phyloP scores from a whole-genome alignment of 352 stramenopile species.

The Globisporangium nagaii region DNA sequence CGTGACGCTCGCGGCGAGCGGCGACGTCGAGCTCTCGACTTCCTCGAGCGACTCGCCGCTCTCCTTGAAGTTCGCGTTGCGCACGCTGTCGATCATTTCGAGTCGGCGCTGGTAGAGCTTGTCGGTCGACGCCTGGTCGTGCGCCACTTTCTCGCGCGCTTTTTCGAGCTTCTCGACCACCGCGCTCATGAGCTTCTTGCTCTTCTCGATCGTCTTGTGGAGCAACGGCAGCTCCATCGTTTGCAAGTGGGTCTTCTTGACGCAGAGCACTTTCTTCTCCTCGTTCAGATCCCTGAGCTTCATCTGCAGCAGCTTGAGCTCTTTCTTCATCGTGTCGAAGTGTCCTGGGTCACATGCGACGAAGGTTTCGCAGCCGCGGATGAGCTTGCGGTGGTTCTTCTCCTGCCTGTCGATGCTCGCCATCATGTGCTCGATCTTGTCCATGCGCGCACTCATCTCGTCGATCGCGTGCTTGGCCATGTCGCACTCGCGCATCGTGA shows the following conservation, averaged over 20 bases:
- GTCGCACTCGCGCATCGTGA: constrained; percentile 69
- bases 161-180: constrained; percentile 67
- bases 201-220: constrained; percentile 43
- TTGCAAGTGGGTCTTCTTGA: constrained; percentile 60
- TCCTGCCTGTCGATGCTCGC: constrained; percentile 66
- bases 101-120: constrained; percentile 62
- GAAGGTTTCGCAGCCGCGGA: constrained; percentile 62
- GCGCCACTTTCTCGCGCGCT: constrained; percentile 49
- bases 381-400: constrained; percentile 61
- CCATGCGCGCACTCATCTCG: constrained; percentile 67
- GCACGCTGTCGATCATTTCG: constrained; percentile 73
- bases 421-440: constrained; percentile 62
- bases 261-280: constrained; percentile 56
- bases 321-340: constrained; percentile 64
- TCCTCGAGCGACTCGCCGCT: constrained; percentile 16
- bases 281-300: constrained; percentile 63
- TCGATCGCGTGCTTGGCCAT: constrained; percentile 70
- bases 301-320: constrained; percentile 62
- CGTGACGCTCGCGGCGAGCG: constrained; percentile 26
- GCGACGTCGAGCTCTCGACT: constrained; percentile 14
- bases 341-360: constrained; percentile 45
- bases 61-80: constrained; percentile 14
- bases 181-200: constrained; percentile 53
- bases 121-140: constrained; percentile 63
- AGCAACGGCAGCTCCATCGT: constrained; percentile 51